These are phyloP conservation scores for Patellaria atrata DNA, from an alignment of 495 filamentous ascomycete genomes.

Conservation along the genomic window DNA sequence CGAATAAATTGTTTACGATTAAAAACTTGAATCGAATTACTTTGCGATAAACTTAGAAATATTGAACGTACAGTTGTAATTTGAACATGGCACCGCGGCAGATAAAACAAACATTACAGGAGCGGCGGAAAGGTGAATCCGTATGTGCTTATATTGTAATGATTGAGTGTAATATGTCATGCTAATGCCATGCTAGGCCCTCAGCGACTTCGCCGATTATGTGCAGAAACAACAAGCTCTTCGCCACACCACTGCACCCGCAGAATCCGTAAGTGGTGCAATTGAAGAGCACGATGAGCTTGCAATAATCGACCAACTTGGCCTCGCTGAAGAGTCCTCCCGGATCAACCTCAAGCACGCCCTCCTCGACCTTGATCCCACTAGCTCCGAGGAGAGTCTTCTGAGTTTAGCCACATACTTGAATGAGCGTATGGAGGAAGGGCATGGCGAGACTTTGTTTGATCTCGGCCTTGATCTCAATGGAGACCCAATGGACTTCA, in stretches of 20 bases:
- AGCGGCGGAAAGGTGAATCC: constrained; percentile 73
- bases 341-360: constrained; percentile 60
- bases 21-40: not conserved
- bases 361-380: constrained; percentile 47
- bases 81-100: constrained; percentile 16
- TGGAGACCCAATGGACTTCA: constrained; percentile 78
- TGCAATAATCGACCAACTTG: constrained; percentile 77
- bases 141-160: constrained; percentile 31
- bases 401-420: constrained; percentile 46
- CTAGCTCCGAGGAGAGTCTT: constrained; percentile 41
- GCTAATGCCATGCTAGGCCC: constrained; percentile 40
- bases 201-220: constrained; percentile 96
- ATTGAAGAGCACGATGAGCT: constrained; percentile 75
- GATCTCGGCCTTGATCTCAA: constrained; percentile 87
- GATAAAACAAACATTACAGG: constrained; percentile 23
- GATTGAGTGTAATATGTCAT: not conserved
- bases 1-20: not conserved
- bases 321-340: constrained; percentile 57
- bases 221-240: constrained; percentile 83
- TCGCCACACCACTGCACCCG: constrained; percentile 32
- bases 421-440: constrained; percentile 58
- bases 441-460: constrained; percentile 81
- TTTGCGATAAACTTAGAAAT: not conserved
- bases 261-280: constrained; percentile 8
- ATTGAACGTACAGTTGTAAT: constrained; percentile 1